These are phyloP conservation scores for Melampsora larici-populina DNA, from an alignment of 1,284 basidiomycete species.

Conservation along the genomic window DNA sequence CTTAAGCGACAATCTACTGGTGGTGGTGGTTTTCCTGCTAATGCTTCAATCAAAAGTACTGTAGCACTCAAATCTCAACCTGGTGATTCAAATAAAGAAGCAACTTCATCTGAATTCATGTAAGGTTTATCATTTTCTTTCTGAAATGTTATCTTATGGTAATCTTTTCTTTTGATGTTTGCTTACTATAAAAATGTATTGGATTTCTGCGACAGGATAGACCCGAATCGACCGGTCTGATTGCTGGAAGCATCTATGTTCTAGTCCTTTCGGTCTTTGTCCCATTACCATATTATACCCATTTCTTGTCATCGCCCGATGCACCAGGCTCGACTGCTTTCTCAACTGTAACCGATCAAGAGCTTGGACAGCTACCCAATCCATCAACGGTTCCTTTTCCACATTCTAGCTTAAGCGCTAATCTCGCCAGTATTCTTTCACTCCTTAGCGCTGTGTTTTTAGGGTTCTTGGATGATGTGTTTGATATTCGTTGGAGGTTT, in stretches of 20 bases:
- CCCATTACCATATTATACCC: slow-evolving; percentile 49
- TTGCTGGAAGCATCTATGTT: slow-evolving; percentile 85
- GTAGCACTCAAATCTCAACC: not conserved
- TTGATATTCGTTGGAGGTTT: slow-evolving; percentile 97
- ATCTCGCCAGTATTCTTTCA: slow-evolving; percentile 85
- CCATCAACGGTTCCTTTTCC: slow-evolving; percentile 43
- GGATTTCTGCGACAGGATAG: slow-evolving; percentile 56
- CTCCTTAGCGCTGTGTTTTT: slow-evolving; percentile 87
- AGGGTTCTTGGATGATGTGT: slow-evolving; percentile 94
- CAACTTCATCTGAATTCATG: slow-evolving; percentile 3
- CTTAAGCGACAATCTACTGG: slow-evolving; percentile 60
- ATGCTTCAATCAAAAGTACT: not conserved
- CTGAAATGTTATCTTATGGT: not conserved
- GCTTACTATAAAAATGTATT: not conserved
- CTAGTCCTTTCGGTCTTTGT: slow-evolving; percentile 56
- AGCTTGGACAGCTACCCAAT: not conserved
- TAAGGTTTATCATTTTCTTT: not conserved
- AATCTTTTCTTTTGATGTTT: slow-evolving; percentile 3
- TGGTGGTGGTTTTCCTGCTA: slow-evolving; percentile 15
- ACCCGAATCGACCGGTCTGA: slow-evolving; percentile 87
- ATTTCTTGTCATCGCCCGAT: slow-evolving; percentile 18
- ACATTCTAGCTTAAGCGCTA: slow-evolving; percentile 67
- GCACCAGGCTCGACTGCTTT: slow-evolving; percentile 25
- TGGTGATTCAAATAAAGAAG: not conserved
- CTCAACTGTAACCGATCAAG: not conserved